Conservation (phyloP, 208 protist species). For the Trypanosoma lewisi region DNA sequence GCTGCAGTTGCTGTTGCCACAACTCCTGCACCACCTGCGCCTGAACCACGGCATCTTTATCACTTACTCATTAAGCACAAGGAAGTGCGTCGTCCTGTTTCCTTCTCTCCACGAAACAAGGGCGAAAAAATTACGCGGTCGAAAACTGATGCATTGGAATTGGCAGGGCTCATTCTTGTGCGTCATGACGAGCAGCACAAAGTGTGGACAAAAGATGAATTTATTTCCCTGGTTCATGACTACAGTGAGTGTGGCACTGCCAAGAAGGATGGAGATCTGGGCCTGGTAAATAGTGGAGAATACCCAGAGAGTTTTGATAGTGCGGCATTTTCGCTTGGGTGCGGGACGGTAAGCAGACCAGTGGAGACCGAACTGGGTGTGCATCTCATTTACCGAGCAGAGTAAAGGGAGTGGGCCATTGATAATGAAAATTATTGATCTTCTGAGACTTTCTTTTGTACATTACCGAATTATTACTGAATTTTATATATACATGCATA, state of each 20-base stretch:
- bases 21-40: not conserved
- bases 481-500: too few relatives aligned
- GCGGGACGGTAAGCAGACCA: constrained; percentile 64
- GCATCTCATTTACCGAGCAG: constrained; percentile 75
- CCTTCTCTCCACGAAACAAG: constrained; percentile 52
- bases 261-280: constrained; percentile 74
- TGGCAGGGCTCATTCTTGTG: constrained; percentile 54
- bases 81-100: constrained; percentile 69
- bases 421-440: not conserved
- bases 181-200: constrained; percentile 19
- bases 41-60: constrained; percentile 52
- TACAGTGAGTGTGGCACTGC: constrained; percentile 62
- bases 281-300: constrained; percentile 67
- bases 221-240: constrained; percentile 49
- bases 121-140: constrained; percentile 81
- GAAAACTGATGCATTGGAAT: constrained; percentile 57
- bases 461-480: too few relatives aligned
- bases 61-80: constrained; percentile 91
- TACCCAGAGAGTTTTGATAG: constrained; percentile 70
- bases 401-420: constrained; percentile 25
- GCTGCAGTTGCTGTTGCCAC: too few relatives aligned
- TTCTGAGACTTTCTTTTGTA: not conserved
- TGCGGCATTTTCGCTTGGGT: constrained; percentile 57
- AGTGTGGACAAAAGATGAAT: constrained; percentile 72
- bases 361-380: constrained; percentile 78